Conservation (phyloP, 2,329 filamentous ascomycete species). For the Allantophomopsis cytisporea region DNA sequence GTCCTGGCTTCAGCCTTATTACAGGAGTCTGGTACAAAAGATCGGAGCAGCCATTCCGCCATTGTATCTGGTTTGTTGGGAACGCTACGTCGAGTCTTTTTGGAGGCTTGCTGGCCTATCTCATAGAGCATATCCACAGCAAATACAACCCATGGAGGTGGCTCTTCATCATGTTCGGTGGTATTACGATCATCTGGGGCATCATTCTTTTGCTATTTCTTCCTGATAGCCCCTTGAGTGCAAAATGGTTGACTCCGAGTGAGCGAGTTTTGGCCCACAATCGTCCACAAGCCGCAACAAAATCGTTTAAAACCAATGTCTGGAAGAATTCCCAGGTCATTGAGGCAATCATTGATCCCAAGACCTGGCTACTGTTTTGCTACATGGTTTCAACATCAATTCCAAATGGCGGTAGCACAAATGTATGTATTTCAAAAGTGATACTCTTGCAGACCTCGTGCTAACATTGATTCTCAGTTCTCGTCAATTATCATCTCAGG, state of each 20-base stretch:
- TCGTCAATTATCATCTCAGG: slow-evolving; percentile 21
- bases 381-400: slow-evolving; percentile 16
- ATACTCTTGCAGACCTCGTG: not conserved
- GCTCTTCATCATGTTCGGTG: slow-evolving; percentile 43
- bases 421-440: slow-evolving; percentile 9
- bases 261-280: slow-evolving; percentile 41
- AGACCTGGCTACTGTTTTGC: slow-evolving; percentile 15
- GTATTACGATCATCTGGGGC: slow-evolving; percentile 38
- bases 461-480: slow-evolving; percentile 9
- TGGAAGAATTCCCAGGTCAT: slow-evolving; percentile 19
- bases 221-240: slow-evolving; percentile 47
- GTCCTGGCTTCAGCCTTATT: slow-evolving; percentile 47
- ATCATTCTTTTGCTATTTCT: slow-evolving; percentile 41
- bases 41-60: slow-evolving; percentile 44
- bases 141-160: slow-evolving; percentile 41
- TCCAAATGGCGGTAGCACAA: slow-evolving; percentile 23
- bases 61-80: slow-evolving; percentile 41
- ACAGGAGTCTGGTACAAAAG: slow-evolving; percentile 53
- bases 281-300: slow-evolving; percentile 22
- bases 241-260: slow-evolving; percentile 41
- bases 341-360: slow-evolving; percentile 22
- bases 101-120: slow-evolving; percentile 42
- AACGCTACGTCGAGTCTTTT: slow-evolving; percentile 48
- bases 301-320: slow-evolving; percentile 30
- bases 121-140: slow-evolving; percentile 36